phyloP scores from a whole-genome alignment of 805 yeast species.

The Kluyveromyces nonfermentans region DNA sequence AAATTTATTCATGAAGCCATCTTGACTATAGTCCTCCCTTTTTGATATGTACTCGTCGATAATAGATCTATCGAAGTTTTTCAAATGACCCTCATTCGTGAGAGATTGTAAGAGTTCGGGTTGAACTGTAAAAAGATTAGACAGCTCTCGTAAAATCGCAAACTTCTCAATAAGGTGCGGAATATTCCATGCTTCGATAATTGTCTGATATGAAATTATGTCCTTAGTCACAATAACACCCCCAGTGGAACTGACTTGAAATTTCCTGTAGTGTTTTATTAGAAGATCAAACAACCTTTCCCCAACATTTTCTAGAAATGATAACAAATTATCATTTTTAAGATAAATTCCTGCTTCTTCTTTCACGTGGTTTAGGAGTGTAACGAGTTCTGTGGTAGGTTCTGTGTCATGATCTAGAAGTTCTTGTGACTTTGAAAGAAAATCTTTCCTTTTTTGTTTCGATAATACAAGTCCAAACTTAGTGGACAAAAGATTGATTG shows the following conservation, averaged over 20 bases:
- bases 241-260: constrained; percentile 70
- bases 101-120: constrained; percentile 69
- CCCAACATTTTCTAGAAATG: constrained; percentile 50
- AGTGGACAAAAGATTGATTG: constrained; percentile 42
- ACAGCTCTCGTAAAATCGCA: constrained; percentile 67
- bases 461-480: constrained; percentile 43
- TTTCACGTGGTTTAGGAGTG: constrained; percentile 33
- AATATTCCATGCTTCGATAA: constrained; percentile 59
- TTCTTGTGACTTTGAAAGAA: constrained; percentile 38
- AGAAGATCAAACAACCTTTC: constrained; percentile 46
- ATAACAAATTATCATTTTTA: constrained; percentile 39
- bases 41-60: constrained; percentile 58
- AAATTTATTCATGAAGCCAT: constrained; percentile 18
- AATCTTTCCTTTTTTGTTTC: constrained; percentile 72
- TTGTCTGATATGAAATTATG: constrained; percentile 62
- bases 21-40: constrained; percentile 56
- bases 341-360: constrained; percentile 31
- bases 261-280: constrained; percentile 64
- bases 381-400: constrained; percentile 56
- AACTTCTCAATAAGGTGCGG: constrained; percentile 52
- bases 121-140: constrained; percentile 77
- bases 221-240: constrained; percentile 78
- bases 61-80: constrained; percentile 50
- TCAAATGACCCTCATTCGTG: constrained; percentile 72
- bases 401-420: constrained; percentile 51